Conservation (phyloP, 768 basidiomycete species). For the Pisolithus orientalis region DNA sequence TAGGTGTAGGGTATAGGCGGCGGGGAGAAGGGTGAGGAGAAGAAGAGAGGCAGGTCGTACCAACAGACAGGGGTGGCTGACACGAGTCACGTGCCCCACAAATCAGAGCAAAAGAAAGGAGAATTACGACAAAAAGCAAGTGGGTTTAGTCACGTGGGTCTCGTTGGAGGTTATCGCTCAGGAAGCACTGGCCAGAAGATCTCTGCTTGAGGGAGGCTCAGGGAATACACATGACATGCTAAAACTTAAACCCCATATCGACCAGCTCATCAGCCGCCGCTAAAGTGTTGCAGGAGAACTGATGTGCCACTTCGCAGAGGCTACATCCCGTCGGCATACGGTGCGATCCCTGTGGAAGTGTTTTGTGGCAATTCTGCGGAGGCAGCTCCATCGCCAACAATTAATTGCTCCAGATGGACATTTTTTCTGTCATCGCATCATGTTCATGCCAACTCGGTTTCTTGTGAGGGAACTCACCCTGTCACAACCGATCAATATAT, state of each 20-base stretch:
- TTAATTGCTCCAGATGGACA: slow-evolving; percentile 27
- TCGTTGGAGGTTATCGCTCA: too few relatives aligned
- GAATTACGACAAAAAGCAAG: too few relatives aligned
- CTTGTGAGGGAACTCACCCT: too few relatives aligned
- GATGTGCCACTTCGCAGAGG: slow-evolving; percentile 49
- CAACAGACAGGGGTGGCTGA: too few relatives aligned
- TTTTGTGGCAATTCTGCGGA: slow-evolving; percentile 33
- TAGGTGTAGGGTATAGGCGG: too few relatives aligned
- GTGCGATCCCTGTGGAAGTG: slow-evolving; percentile 38
- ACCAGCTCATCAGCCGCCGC: slow-evolving; percentile 31
- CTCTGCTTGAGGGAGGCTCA: slow-evolving; percentile 56
- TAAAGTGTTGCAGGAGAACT: slow-evolving; percentile 37
- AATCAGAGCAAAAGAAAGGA: too few relatives aligned
- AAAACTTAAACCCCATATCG: slow-evolving; percentile 39
- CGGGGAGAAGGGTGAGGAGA: too few relatives aligned
- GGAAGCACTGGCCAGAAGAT: slow-evolving; percentile 43
- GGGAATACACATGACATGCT: slow-evolving; percentile 56
- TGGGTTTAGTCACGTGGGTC: too few relatives aligned
- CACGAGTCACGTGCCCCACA: too few relatives aligned
- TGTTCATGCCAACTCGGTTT: slow-evolving; percentile 74
- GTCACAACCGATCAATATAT: too few relatives aligned
- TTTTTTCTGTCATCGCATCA: slow-evolving; percentile 70
- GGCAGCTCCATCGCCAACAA: slow-evolving; percentile 12
- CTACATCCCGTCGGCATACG: slow-evolving; percentile 39
- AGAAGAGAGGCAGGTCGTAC: too few relatives aligned